phyloP scores from a whole-genome alignment of 2,329 filamentous ascomycete species.

The Verticillium zaregamsianum region DNA sequence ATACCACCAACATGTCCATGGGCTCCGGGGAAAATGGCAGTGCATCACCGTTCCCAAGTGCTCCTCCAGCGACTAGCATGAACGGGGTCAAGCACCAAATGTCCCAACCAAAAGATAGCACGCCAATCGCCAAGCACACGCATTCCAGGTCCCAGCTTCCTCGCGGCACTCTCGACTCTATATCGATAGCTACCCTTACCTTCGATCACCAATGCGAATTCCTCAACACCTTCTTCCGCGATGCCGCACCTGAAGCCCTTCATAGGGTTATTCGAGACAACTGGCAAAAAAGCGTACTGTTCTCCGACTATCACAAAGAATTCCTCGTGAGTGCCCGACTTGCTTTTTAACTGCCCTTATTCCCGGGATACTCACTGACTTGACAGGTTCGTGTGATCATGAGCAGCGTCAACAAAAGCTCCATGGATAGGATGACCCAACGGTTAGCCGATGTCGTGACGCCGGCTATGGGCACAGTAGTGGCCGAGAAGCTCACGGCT shows the following conservation, averaged over 20 bases:
- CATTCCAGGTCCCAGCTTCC: too few relatives aligned
- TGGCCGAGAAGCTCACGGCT: slow-evolving; percentile 34
- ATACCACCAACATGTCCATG: not conserved
- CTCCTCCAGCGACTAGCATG: too few relatives aligned
- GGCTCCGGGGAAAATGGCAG: too few relatives aligned
- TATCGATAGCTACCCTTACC: too few relatives aligned
- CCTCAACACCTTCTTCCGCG: slow-evolving; percentile 4
- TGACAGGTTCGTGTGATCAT: not conserved
- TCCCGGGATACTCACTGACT: slow-evolving; percentile 22
- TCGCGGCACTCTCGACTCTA: too few relatives aligned
- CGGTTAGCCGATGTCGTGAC: not conserved
- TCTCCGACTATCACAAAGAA: slow-evolving; percentile 47
- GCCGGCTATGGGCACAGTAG: slow-evolving; percentile 19
- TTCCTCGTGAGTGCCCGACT: slow-evolving; percentile 42
- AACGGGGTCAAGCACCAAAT: too few relatives aligned
- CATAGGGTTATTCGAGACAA: slow-evolving; percentile 44
- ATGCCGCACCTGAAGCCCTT: slow-evolving; percentile 38
- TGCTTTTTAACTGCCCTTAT: not conserved
- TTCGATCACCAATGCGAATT: too few relatives aligned
- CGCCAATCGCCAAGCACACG: too few relatives aligned
- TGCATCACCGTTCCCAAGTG: too few relatives aligned
- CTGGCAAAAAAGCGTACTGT: slow-evolving; percentile 45
- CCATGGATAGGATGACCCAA: not conserved
- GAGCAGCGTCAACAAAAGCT: too few relatives aligned
- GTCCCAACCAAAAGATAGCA: too few relatives aligned